Evolutionary conservation across 2,329 filamentous ascomycete genomes (phyloP), one percentile per base, ranked within the genome.

Genomic region (Aspergillus tanneri): DNA sequence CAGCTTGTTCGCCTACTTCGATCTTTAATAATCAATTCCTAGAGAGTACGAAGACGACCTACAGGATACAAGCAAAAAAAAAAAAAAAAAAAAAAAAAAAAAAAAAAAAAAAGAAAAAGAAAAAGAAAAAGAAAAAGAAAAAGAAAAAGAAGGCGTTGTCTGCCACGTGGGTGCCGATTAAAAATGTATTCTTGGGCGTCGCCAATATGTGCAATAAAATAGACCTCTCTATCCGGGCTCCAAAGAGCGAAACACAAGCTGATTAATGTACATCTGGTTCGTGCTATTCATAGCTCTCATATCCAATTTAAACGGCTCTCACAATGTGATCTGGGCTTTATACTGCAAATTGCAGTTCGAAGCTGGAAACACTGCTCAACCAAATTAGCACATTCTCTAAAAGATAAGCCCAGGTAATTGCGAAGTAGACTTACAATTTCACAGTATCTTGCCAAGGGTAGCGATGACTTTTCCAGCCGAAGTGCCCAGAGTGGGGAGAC

Each of bases 371-470:
- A 34, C 30, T 34, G 30, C 19, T 18, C 12, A n/a, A 1, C 9
- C 4, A 18, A 34, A 34, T 34, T 34, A 34, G 14, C 30, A 34
- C 4, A 12, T 5, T 19, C 14, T 11, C 10, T 3, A 12, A 6
- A 18, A 10, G 11, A 34, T 18, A 18, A 12, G 6, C n/a, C n/a
- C n/a, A n/a, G n/a, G n/a, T 10, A 8, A 34, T 2, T 7, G 11
- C 6, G 30, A 34, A 10, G 14, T 34, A 18, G 19, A 43, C 43
- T 46, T 25, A 47, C 43, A 40, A 43, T 27, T 57, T 61, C 60
- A 64, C 43, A 65, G 55, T 53, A 61, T 63, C 19, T 50, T 10
- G 24, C 54, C 58, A 22, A 65, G 25, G 38, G 60, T 63, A 18
- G 37, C 47, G 36, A 54, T 45, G 24, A 67, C 45, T 18, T 38